Evolutionary conservation across 257 asterid genomes (phyloP).

Genomic region (Solanum paucissectum): DNA sequence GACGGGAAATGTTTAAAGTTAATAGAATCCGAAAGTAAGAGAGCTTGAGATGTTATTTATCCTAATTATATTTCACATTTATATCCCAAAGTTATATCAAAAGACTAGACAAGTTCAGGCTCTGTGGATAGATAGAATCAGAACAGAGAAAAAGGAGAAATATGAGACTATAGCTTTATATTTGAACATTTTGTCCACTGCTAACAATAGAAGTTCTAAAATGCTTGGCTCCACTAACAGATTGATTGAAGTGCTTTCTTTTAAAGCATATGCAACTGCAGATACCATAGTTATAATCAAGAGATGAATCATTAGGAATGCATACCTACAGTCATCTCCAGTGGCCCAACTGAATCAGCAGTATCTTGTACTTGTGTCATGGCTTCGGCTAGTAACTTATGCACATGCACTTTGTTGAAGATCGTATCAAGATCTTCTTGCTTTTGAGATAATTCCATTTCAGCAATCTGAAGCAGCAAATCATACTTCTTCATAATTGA

Average conservation of each 20-base stretch:
- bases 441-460: conserved; percentile 2
- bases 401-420: not conserved
- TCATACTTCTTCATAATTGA: conserved; percentile 22
- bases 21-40: not conserved
- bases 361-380: conserved; percentile 6
- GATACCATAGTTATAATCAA: not conserved
- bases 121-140: not conserved
- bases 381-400: conserved; percentile 34
- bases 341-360: conserved; percentile 7
- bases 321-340: conserved; percentile 17
- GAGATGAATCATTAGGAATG: not conserved
- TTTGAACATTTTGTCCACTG: not conserved
- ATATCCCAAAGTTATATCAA: not conserved
- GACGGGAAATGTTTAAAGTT: not conserved
- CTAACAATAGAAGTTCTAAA: not conserved
- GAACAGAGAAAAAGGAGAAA: not conserved
- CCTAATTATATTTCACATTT: not conserved
- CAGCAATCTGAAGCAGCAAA: conserved; percentile 13
- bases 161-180: not conserved
- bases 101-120: not conserved
- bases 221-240: not conserved
- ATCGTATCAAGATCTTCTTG: conserved; percentile 2
- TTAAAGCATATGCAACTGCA: not conserved
- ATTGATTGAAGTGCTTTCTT: not conserved
- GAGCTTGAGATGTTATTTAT: not conserved